phyloP scores from a whole-genome alignment of 352 stramenopile species.

The Pythium guiyangense region DNA sequence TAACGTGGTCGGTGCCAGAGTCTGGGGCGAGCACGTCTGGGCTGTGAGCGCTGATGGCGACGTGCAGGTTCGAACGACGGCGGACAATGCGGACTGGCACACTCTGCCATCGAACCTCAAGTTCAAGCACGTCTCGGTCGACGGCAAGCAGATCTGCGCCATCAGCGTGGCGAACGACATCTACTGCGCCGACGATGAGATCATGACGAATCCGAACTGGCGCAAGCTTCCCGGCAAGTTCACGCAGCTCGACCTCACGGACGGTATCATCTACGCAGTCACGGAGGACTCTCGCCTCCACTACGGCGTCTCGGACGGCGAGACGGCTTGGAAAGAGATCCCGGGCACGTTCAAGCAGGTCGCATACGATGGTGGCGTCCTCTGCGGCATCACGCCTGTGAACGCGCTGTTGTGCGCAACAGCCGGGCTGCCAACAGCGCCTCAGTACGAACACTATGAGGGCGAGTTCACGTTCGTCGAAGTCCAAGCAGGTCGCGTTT shows the following conservation, averaged over 20 bases:
- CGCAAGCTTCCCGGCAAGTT: conserved; percentile 20
- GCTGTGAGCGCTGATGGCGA: conserved; percentile 16
- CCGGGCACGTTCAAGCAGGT: conserved; percentile 10
- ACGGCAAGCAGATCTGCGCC: conserved; percentile 30
- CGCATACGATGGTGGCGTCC: conserved; percentile 20
- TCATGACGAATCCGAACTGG: conserved; percentile 23
- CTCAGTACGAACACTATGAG: conserved; percentile 12
- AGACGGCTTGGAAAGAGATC: conserved; percentile 13
- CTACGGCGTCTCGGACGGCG: conserved; percentile 19
- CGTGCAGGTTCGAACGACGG: conserved; percentile 10
- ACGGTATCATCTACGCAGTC: conserved; percentile 20
- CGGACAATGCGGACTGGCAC: conserved; percentile 13
- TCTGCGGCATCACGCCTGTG: conserved; percentile 15
- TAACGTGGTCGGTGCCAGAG: conserved; percentile 11
- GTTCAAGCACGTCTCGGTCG: conserved; percentile 23
- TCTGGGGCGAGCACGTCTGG: conserved; percentile 24
- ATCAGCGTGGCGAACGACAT: conserved; percentile 17
- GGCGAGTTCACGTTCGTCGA: conserved; percentile 17
- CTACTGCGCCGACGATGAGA: conserved; percentile 18
- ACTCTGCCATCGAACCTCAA: conserved; percentile 15
- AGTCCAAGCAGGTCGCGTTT: conserved; percentile 16
- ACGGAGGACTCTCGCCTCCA: conserved; percentile 12
- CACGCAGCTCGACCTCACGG: conserved; percentile 17
- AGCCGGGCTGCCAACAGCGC: conserved; percentile 2
- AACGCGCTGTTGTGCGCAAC: conserved; percentile 16